phyloP scores from a whole-genome alignment of 345 rosid genomes.

The Syzygium jambos region DNA sequence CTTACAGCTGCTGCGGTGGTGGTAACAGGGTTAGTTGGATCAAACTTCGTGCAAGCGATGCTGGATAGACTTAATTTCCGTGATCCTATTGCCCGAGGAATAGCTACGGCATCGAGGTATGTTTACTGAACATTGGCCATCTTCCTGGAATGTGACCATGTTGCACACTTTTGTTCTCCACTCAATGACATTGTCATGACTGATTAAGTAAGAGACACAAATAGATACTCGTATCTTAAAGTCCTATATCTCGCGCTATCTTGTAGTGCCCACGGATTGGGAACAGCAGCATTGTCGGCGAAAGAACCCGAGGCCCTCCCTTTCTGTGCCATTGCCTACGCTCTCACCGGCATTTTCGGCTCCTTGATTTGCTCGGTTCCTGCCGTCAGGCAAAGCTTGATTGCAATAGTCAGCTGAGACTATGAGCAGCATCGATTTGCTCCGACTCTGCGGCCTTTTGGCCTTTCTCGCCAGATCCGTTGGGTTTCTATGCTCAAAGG shows the following conservation, averaged over 20 bases:
- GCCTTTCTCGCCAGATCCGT: background rate
- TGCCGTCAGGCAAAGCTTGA: constrained; percentile 72
- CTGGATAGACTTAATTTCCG: constrained; percentile 62
- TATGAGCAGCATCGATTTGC: background rate
- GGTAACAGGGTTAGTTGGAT: constrained; percentile 84
- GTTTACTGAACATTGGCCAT: background rate
- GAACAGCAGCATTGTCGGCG: constrained; percentile 94
- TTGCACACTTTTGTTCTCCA: background rate
- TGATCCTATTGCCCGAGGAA: constrained; percentile 88
- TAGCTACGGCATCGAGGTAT: constrained; percentile 93
- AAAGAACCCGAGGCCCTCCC: constrained; percentile 98
- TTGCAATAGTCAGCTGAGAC: constrained; percentile 52
- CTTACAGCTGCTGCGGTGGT: constrained; percentile 94
- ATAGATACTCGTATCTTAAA: background rate
- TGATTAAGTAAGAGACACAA: background rate
- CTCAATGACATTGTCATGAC: background rate
- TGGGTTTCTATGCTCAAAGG: background rate
- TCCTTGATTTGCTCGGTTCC: constrained; percentile 84
- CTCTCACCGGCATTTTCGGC: constrained; percentile 88
- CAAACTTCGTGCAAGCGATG: constrained; percentile 79
- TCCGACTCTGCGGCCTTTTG: rapidly evolving
- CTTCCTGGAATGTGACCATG: background rate
- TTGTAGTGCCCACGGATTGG: constrained; percentile 94
- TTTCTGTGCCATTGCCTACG: constrained; percentile 91
- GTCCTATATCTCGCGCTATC: background rate